Evolutionary conservation across 2,329 filamentous ascomycete genomes (phyloP).

Genomic region (Colletotrichum musicola): DNA sequence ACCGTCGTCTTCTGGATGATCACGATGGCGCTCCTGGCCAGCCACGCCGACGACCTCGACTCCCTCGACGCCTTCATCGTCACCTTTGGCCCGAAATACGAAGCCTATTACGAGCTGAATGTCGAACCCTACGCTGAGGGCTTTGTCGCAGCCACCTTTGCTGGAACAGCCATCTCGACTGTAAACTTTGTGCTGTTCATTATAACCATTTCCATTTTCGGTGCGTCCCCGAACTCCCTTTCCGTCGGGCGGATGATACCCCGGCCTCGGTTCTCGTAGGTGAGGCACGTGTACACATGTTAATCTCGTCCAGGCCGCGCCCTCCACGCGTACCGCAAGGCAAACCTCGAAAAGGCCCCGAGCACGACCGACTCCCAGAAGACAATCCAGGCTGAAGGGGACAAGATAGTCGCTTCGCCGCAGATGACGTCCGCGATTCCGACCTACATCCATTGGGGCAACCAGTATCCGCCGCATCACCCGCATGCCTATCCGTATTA

Average conservation of each 20-base stretch:
- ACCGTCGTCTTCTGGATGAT: conserved; percentile 40
- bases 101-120: conserved; percentile 38
- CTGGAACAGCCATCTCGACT: conserved; percentile 33
- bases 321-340: conserved; percentile 33
- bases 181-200: conserved; percentile 39
- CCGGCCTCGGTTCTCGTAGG: background rate
- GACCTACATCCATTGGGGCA: conserved; percentile 36
- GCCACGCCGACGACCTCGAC: conserved; percentile 40
- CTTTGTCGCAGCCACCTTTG: conserved; percentile 39
- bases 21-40: conserved; percentile 37
- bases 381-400: conserved; percentile 28
- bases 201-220: conserved; percentile 36
- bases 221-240: background rate
- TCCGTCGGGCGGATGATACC: background rate
- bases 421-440: conserved; percentile 38
- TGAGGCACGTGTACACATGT: background rate
- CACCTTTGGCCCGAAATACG: conserved; percentile 35
- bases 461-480: conserved; percentile 34
- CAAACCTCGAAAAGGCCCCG: conserved; percentile 33
- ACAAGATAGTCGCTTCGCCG: conserved; percentile 39
- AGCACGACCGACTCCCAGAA: conserved; percentile 34
- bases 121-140: conserved; percentile 33
- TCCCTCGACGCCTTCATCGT: conserved; percentile 38
- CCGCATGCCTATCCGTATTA: conserved; percentile 37
- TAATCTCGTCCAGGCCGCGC: conserved; percentile 34